These are phyloP conservation scores for Sindora glabra DNA, from an alignment of 306 rosid genomes.

Conservation along the genomic window DNA sequence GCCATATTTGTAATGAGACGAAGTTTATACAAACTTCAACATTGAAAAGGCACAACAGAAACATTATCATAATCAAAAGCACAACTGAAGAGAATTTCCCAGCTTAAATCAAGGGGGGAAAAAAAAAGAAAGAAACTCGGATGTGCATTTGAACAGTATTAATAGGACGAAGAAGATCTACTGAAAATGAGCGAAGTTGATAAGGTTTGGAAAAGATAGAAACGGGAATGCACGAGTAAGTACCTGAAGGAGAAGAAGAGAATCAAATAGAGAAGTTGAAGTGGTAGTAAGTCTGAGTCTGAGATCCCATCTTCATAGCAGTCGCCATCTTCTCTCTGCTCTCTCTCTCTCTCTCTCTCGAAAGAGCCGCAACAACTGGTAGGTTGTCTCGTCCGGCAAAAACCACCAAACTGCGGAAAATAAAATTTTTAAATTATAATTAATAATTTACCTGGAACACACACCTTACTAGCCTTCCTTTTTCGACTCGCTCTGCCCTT, in stretches of 20 bases:
- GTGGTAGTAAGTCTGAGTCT: constrained; percentile 32
- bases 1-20: background rate
- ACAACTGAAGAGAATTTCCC: background rate
- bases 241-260: constrained; percentile 38
- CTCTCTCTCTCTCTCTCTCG: constrained; percentile 45
- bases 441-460: constrained; percentile 8
- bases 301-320: constrained; percentile 62
- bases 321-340: constrained; percentile 24
- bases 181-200: background rate
- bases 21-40: background rate
- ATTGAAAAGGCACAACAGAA: background rate
- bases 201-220: background rate
- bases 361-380: constrained; percentile 86
- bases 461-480: background rate
- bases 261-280: constrained; percentile 37
- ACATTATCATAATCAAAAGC: background rate
- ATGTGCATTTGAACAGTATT: constrained; percentile 21
- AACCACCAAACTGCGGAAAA: constrained; percentile 74
- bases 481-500: background rate
- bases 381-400: constrained; percentile 76
- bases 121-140: constrained; percentile 34
- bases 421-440: constrained; percentile 7
- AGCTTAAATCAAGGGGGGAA: constrained; percentile 16
- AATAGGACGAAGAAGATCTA: constrained; percentile 52
- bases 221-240: background rate